Evolutionary conservation across 2,329 filamentous ascomycete genomes (phyloP), one percentile per base, ranked within the genome.

Genomic region (Diplodia intermedia): DNA sequence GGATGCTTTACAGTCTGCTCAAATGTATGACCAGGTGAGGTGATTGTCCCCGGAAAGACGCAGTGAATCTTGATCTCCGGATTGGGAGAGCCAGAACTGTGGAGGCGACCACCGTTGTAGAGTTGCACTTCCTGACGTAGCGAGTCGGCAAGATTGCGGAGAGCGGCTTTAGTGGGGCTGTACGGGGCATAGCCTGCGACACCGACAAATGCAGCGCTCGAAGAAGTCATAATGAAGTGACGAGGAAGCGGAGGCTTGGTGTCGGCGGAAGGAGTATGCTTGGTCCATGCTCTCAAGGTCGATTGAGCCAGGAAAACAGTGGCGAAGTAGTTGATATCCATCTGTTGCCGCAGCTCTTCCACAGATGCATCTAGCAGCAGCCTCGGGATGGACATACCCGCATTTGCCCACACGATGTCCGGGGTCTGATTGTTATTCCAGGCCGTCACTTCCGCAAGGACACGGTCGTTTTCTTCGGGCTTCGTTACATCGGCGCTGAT

Each of bases 251-350:
- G 73, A 3, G 66, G 5, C 20, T 20, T 43, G 7, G 65, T 38
- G 6, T 50, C 33, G 3, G 66, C 15, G 7, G 54, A 31, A 29
- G 33, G 4, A 20, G 55, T 9, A 15, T 36, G 49, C 36, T 52
- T 54, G 31, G 93, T 86, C 94, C 94, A 97, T 69, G 87, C 85
- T 63, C 86, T 86, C 70, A 97, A 82, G 20, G 91, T 88, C 23
- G 92, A 89, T 76, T 96, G 93, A 47, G 93, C 90, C 81, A 97
- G 91, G 78, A 97, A 95, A 50, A 90, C 90, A 36, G 89, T 89
- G 60, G 92, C 91, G 86, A 90, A 97, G 82, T 92, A 98, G 81
- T 97, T 94, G 72, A 94, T 87, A 75, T 97, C 92, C 92, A 97
- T 97, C 78, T 97, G 92, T 71, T 85, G 83, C 52, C 90, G 86